phyloP scores from a whole-genome alignment of 306 rosid species.

The Trichosanthes cucumerina region DNA sequence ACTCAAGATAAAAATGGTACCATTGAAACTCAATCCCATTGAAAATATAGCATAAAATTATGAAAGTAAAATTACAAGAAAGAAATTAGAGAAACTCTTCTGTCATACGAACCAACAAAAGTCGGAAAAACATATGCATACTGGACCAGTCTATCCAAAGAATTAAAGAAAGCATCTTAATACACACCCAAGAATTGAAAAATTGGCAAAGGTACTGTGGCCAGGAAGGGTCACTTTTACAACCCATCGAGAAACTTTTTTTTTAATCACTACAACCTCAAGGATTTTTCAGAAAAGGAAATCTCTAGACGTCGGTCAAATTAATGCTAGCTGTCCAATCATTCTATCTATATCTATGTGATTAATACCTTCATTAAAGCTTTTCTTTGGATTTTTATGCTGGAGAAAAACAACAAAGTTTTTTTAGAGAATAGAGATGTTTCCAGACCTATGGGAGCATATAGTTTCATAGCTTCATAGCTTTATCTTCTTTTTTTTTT shows the following conservation, averaged over 20 bases:
- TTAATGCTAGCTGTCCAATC: not conserved
- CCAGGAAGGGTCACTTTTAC: not conserved
- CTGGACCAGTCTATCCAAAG: not conserved
- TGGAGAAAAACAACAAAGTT: not conserved
- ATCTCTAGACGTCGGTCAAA: not conserved
- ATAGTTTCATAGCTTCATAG: not conserved
- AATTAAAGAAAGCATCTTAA: not conserved
- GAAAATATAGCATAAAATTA: not conserved
- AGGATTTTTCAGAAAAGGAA: not conserved
- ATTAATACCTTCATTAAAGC: not conserved
- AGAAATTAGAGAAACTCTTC: not conserved
- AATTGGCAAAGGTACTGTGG: not conserved
- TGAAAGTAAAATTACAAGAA: not conserved
- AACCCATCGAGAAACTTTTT: not conserved
- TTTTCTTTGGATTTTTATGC: not conserved
- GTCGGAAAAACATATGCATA: not conserved
- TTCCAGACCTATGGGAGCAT: not conserved
- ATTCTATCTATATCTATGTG: not conserved
- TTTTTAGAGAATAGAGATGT: not conserved
- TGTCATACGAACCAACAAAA: not conserved
- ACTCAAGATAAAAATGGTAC: not conserved
- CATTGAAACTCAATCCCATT: not conserved
- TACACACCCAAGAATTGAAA: not conserved
- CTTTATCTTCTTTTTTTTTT: not conserved
- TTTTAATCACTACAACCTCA: not conserved